These are phyloP conservation scores for Cercospora beticola DNA, from an alignment of 2,329 filamentous ascomycete species.

Conservation along the genomic window DNA sequence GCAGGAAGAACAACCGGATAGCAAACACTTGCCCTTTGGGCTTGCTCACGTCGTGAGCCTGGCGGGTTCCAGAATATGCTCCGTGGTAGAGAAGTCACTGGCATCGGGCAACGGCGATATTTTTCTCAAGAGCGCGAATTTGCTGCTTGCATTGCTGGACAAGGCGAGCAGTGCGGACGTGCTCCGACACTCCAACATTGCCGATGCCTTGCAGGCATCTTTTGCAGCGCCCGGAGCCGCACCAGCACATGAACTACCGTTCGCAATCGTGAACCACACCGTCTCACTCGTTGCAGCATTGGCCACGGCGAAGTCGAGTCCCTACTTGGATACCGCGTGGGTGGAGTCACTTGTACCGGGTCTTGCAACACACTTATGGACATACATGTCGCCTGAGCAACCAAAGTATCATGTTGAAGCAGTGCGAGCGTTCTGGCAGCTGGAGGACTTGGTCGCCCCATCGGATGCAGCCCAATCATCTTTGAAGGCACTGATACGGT, in stretches of 20 bases:
- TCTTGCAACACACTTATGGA: conserved; percentile 74
- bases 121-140: neutral
- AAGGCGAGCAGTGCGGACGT: neutral
- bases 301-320: neutral
- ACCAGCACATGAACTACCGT: conserved; percentile 13
- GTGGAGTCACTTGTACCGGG: conserved; percentile 64
- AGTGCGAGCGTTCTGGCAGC: conserved; percentile 78
- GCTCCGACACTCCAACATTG: neutral
- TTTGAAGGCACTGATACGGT: conserved; percentile 18
- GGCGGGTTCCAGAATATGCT: conserved; percentile 1
- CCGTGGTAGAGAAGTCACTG: conserved; percentile 11
- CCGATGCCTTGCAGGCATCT: neutral
- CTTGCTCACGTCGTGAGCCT: neutral
- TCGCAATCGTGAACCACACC: conserved; percentile 27
- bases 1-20: conserved; percentile 5
- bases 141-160: conserved; percentile 16
- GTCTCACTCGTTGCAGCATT: conserved; percentile 25
- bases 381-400: conserved; percentile 73
- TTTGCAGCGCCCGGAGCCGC: neutral
- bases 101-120: neutral
- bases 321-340: conserved; percentile 39
- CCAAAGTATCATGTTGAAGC: conserved; percentile 95
- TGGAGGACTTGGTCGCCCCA: conserved; percentile 56
- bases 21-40: conserved; percentile 1
- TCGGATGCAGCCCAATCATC: conserved; percentile 26